These are phyloP conservation scores for Sesbania bispinosa DNA, from an alignment of 306 rosid species.

Conservation along the genomic window DNA sequence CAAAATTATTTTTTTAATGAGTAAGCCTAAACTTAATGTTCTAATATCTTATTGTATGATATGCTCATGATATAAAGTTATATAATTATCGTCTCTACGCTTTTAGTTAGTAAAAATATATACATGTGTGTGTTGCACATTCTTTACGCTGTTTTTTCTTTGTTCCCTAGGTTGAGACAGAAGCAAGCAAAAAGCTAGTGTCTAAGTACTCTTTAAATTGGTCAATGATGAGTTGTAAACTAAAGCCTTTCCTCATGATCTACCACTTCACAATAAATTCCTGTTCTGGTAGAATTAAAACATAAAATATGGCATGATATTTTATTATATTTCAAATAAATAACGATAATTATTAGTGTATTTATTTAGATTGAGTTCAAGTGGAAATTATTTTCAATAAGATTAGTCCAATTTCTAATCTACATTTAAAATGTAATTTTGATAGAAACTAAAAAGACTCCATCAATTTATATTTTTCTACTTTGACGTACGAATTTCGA, in stretches of 20 bases:
- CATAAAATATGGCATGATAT: background rate
- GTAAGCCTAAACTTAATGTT: no score
- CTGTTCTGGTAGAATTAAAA: background rate
- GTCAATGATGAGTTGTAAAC: conserved; percentile 29
- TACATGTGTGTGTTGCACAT: no score
- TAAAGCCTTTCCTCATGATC: background rate
- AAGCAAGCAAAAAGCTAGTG: background rate
- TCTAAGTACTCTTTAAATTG: background rate
- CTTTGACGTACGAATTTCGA: background rate
- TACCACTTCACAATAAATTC: background rate
- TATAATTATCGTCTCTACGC: no score
- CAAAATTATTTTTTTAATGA: no score
- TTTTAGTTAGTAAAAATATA: no score
- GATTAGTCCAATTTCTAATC: no score
- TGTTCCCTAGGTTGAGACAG: conserved; percentile 32
- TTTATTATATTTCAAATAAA: background rate
- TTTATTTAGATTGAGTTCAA: no score
- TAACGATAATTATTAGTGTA: background rate
- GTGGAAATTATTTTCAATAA: no score
- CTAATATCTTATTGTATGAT: no score
- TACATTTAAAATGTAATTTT: no score
- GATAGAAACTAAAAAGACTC: no score
- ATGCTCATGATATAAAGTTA: no score
- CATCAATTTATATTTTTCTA: background rate
- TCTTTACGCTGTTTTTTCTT: conserved; percentile 14